phyloP scores from a whole-genome alignment of 83 land plant species.

The Thuja plicata region DNA sequence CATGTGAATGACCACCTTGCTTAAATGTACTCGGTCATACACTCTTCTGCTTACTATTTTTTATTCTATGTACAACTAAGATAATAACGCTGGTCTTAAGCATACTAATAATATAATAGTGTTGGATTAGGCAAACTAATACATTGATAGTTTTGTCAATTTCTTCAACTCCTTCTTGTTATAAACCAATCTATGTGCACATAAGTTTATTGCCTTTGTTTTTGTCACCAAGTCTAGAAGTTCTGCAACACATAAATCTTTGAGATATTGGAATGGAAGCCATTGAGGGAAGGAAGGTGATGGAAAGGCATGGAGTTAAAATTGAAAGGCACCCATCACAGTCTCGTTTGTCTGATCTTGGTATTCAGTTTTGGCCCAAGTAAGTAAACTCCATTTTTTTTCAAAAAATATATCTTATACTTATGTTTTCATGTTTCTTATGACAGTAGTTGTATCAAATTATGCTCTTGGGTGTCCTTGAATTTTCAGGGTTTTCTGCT shows the following conservation, averaged over 20 bases:
- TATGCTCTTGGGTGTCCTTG: neutral
- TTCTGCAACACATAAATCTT: no score
- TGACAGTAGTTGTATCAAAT: neutral
- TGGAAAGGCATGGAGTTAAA: neutral
- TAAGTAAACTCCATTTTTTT: constrained; percentile 16
- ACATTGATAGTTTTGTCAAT: no score
- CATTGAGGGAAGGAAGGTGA: neutral
- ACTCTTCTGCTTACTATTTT: neutral
- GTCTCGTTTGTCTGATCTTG: constrained; percentile 51
- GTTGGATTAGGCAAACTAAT: no score
- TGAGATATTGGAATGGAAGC: neutral
- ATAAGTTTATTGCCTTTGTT: no score
- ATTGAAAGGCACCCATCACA: constrained; percentile 53
- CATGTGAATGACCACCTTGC: no score
- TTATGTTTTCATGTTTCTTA: neutral
- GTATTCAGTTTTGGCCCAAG: constrained; percentile 85
- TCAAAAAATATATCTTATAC: neutral
- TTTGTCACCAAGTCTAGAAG: no score
- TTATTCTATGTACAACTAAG: neutral
- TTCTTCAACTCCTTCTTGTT: no score
- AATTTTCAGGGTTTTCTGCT: neutral
- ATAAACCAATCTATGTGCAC: no score
- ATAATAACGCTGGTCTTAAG: neutral
- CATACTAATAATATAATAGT: neutral
- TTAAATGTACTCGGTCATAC: neutral